Percentiles rank a stretch among this genome's conserved stretches.
Conservation (phyloP, 192 early-diverging fungal species). For the Diversispora epigaea region DNA sequence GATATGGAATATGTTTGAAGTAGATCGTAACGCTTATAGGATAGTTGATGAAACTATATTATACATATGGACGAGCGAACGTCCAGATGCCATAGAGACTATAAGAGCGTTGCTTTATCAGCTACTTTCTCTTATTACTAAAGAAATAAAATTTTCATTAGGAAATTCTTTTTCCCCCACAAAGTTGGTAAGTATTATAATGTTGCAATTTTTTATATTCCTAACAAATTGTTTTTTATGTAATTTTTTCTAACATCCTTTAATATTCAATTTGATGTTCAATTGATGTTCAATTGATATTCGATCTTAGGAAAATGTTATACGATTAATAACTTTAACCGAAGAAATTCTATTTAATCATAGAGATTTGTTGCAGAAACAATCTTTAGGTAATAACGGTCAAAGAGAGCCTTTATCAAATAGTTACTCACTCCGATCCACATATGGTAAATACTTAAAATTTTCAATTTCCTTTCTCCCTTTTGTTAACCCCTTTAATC, state of each 20-base stretch:
- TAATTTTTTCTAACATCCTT: no score
- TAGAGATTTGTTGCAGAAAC: constrained; percentile 24
- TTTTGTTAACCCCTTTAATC: no score
- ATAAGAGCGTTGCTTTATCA: constrained; percentile 15
- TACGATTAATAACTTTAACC: background rate
- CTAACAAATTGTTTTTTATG: no score
- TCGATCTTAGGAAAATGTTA: constrained; percentile 27
- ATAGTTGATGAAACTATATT: constrained; percentile 24
- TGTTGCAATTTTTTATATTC: background rate
- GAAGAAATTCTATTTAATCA: constrained; percentile 32
- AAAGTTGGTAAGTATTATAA: constrained; percentile 15
- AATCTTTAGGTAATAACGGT: background rate
- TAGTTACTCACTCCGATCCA: background rate
- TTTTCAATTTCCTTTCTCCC: background rate
- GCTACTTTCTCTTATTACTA: background rate
- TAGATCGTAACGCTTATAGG: background rate
- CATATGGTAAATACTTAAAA: constrained; percentile 15
- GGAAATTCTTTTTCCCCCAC: background rate
- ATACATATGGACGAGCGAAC: constrained; percentile 22
- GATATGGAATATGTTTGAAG: constrained; percentile 30
- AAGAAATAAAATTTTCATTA: background rate
- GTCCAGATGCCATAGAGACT: constrained; percentile 11
- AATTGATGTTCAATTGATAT: background rate
- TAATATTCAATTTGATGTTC: background rate
- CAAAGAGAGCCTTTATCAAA: background rate